Percentiles rank a stretch among this genome's conserved stretches.
phyloP scores from a whole-genome alignment of 2,329 filamentous ascomycete genomes.

The Dissoconium aciculare region DNA sequence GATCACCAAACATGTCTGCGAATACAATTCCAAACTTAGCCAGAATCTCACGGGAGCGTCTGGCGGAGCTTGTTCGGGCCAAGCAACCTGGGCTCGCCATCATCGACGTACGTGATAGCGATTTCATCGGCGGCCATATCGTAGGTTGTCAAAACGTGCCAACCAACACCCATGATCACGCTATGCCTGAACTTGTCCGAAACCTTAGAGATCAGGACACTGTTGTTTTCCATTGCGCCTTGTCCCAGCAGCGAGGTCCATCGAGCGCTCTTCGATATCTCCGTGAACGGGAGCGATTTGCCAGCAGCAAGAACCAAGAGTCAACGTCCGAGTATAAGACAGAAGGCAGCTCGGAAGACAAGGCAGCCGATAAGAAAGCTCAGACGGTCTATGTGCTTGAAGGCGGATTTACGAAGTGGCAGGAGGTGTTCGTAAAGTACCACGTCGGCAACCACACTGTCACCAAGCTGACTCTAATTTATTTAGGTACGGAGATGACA shows the following conservation, averaged over 20 bases:
- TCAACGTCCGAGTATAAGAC: too few species aligned
- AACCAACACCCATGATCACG: conserved; percentile 54
- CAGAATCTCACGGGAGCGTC: conserved; percentile 52
- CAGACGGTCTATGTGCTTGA: conserved; percentile 75
- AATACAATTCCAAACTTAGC: conserved; percentile 47
- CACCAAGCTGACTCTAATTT: background rate
- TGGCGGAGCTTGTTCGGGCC: conserved; percentile 45
- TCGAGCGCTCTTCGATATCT: conserved; percentile 68
- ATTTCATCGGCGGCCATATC: conserved; percentile 87
- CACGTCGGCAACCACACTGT: background rate
- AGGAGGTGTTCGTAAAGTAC: conserved; percentile 46
- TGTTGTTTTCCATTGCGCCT: conserved; percentile 86
- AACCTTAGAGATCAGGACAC: conserved; percentile 60
- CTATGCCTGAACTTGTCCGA: conserved; percentile 68
- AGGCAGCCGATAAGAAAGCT: conserved; percentile 14
- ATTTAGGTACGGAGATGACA: conserved; percentile 53
- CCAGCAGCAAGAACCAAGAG: too few species aligned
- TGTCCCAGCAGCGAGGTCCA: conserved; percentile 83
- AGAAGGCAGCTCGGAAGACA: too few species aligned
- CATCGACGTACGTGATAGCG: conserved; percentile 80
- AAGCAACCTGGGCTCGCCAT: conserved; percentile 43
- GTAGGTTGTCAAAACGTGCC: conserved; percentile 61
- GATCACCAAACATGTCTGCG: conserved; percentile 33
- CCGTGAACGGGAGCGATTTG: conserved; percentile 47
- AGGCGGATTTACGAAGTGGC: conserved; percentile 76